Evolutionary conservation across 768 basidiomycete genomes (phyloP).

Genomic region (Suillus decipiens): DNA sequence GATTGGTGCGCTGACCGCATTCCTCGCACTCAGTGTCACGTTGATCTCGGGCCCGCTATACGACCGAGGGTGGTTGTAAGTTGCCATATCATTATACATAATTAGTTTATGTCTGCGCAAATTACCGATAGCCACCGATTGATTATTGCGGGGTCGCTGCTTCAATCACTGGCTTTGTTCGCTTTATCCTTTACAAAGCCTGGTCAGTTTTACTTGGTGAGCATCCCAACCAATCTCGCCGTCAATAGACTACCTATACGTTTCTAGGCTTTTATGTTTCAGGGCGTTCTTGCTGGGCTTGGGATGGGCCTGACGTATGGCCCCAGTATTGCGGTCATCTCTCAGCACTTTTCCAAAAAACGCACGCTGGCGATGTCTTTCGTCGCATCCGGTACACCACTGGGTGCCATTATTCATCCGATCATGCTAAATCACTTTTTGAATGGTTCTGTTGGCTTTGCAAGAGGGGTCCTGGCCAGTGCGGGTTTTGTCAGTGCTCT

Average conservation of each 20-base stretch:
- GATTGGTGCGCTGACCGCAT: constrained; percentile 46
- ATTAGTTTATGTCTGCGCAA: background rate
- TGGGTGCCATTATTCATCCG: background rate
- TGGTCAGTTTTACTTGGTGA: constrained; percentile 37
- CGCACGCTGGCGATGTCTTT: background rate
- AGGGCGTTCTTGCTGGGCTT: background rate
- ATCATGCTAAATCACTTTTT: background rate
- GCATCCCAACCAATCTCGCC: background rate
- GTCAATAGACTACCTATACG: background rate
- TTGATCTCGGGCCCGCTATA: constrained; percentile 43
- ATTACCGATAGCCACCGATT: constrained; percentile 6
- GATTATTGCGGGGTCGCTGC: constrained; percentile 26
- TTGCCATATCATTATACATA: background rate
- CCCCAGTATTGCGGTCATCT: background rate
- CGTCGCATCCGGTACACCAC: background rate
- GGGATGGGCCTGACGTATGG: background rate
- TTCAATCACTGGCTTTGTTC: constrained; percentile 35
- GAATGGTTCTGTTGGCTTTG: background rate
- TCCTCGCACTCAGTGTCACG: constrained; percentile 38
- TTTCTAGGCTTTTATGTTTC: background rate
- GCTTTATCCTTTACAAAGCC: constrained; percentile 39
- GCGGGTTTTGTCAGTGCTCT: background rate
- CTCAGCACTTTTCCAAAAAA: background rate
- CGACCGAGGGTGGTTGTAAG: constrained; percentile 48
- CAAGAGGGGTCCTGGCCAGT: background rate